Percentiles rank a stretch among this genome's conserved stretches.
Evolutionary conservation across 1,139 yeast species (phyloP).

Genomic region (Suzukiozyma palmioleophila): DNA sequence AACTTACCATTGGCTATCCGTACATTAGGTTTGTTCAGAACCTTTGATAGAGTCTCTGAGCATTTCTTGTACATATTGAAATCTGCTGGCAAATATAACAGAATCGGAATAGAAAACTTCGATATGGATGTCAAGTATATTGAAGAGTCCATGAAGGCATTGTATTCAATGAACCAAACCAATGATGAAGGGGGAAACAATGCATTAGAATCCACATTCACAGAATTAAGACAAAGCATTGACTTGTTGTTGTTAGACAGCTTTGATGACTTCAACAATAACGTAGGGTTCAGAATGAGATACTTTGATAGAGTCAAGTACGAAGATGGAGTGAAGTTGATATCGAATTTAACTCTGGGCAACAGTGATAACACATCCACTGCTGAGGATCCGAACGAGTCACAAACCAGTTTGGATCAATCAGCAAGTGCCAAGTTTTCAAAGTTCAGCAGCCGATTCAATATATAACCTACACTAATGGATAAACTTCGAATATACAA

Average conservation of each 20-base stretch:
- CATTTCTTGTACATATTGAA: conserved; percentile 61
- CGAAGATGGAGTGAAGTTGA: conserved; percentile 38
- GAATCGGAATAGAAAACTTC: conserved; percentile 39
- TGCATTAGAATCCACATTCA: conserved; percentile 42
- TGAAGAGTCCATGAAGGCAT: conserved; percentile 36
- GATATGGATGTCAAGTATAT: conserved; percentile 40
- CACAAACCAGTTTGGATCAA: conserved; percentile 22
- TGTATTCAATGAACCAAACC: conserved; percentile 18
- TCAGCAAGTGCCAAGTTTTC: conserved; percentile 38
- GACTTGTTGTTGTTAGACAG: conserved; percentile 37
- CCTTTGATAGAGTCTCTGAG: conserved; percentile 79
- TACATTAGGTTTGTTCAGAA: conserved; percentile 75
- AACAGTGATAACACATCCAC: conserved; percentile 12
- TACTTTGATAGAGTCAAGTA: conserved; percentile 37
- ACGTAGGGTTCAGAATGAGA: conserved; percentile 38
- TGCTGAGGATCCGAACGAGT: conserved; percentile 14
- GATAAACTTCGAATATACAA: no score
- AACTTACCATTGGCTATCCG: conserved; percentile 77
- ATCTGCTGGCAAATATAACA: conserved; percentile 38
- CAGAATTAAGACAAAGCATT: conserved; percentile 43
- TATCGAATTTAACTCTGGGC: conserved; percentile 31
- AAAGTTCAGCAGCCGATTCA: conserved; percentile 35
- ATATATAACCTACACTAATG: conserved; percentile 6
- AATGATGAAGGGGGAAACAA: conserved; percentile 30
- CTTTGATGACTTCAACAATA: conserved; percentile 37